Conservation (phyloP, 192 early-diverging fungal species). For the Chytriomyces sp. region DNA sequence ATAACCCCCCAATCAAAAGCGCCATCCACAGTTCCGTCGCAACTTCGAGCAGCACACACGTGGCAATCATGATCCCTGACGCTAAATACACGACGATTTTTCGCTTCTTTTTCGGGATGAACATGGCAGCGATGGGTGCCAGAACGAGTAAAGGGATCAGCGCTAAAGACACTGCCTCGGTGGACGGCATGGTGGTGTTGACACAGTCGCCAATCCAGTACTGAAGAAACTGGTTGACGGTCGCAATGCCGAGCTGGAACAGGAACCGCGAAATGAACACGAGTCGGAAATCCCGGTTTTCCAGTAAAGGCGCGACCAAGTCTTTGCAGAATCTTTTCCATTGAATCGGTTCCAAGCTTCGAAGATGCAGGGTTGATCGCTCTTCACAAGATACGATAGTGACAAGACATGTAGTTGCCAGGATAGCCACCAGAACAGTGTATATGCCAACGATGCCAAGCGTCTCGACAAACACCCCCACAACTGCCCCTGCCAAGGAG, state of each 20-base stretch:
- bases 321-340: slow-evolving; percentile 38
- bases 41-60: slow-evolving; percentile 37
- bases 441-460: slow-evolving; percentile 34
- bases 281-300: slow-evolving; percentile 47
- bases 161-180: slow-evolving; percentile 50
- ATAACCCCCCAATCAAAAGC: slow-evolving; percentile 28
- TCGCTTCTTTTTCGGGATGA: slow-evolving; percentile 28
- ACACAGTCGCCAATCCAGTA: slow-evolving; percentile 58
- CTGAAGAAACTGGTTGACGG: slow-evolving; percentile 57
- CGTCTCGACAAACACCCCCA: slow-evolving; percentile 42
- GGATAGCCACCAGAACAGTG: slow-evolving; percentile 29
- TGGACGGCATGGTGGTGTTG: slow-evolving; percentile 26
- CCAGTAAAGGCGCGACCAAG: slow-evolving; percentile 44
- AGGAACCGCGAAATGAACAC: slow-evolving; percentile 52
- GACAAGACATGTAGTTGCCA: slow-evolving; percentile 19
- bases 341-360: slow-evolving; percentile 25
- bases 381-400: slow-evolving; percentile 11
- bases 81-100: slow-evolving; percentile 36
- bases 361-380: slow-evolving; percentile 19
- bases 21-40: slow-evolving; percentile 24
- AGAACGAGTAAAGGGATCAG: slow-evolving; percentile 48
- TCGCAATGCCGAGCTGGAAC: slow-evolving; percentile 57
- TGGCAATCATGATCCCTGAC: slow-evolving; percentile 30
- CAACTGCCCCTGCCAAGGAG: slow-evolving; percentile 47
- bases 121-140: slow-evolving; percentile 45